A percentile compares a stretch with the other conserved stretches of the same genome.
Conservation (phyloP, 2,329 filamentous ascomycete genomes). For the Xylariales sp. region DNA sequence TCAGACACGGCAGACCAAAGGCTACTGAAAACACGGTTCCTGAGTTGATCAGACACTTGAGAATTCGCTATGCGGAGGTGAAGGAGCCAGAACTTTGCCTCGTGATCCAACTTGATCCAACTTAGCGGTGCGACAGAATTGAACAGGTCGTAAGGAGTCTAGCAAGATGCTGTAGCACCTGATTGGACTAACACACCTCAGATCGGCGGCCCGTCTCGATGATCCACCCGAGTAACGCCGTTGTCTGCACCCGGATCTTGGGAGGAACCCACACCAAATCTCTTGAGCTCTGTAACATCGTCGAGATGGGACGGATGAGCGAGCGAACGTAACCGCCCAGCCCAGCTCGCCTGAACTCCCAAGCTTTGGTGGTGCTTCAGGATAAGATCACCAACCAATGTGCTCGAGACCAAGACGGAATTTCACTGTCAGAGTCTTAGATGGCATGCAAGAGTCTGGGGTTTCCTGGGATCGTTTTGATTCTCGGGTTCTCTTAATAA, state of each 20-base stretch:
- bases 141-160: no score
- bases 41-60: no score
- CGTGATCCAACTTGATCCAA: no score
- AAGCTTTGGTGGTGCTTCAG: constrained; percentile 7
- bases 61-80: no score
- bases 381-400: not conserved
- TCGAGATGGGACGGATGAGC: constrained; percentile 4
- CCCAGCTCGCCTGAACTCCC: not conserved
- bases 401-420: constrained; percentile 4
- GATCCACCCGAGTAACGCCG: not conserved
- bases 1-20: no score
- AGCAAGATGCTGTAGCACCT: not conserved
- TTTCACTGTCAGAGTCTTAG: constrained; percentile 1
- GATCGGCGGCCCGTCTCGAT: not conserved
- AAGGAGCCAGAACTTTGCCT: no score
- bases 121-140: no score
- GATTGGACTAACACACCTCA: not conserved
- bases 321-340: not conserved
- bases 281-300: not conserved
- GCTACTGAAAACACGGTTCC: no score
- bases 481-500: not conserved
- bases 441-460: constrained; percentile 1
- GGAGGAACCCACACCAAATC: not conserved
- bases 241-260: constrained; percentile 1
- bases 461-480: not conserved